Conservation (phyloP, 306 rosid species). For the Gillenia trifoliata region DNA sequence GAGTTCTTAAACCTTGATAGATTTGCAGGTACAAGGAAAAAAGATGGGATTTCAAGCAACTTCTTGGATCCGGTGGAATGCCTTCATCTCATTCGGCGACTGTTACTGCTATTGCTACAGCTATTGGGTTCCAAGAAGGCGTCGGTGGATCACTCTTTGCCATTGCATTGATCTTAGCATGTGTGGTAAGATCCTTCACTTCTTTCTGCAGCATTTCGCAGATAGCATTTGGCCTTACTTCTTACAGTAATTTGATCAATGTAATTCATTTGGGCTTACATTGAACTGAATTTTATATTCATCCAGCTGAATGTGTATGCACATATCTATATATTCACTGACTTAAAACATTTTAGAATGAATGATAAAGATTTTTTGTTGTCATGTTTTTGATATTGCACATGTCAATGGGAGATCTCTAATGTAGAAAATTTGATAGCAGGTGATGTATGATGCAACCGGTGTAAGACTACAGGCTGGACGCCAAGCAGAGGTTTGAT, state of each 20-base stretch:
- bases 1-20: constrained; percentile 35
- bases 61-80: constrained; percentile 97
- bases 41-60: constrained; percentile 85
- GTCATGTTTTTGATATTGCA: constrained; percentile 12
- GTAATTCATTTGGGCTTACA: neutral
- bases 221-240: neutral
- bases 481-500: constrained; percentile 96
- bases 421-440: constrained; percentile 38
- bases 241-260: neutral
- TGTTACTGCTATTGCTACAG: constrained; percentile 83
- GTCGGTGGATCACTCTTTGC: constrained; percentile 82
- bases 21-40: constrained; percentile 80
- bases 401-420: constrained; percentile 24
- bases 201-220: neutral
- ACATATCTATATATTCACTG: neutral
- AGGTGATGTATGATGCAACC: constrained; percentile 99
- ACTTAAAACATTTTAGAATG: neutral
- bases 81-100: constrained; percentile 98
- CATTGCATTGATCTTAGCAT: constrained; percentile 68
- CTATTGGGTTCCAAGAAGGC: constrained; percentile 90
- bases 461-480: constrained; percentile 99
- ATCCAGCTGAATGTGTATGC: neutral
- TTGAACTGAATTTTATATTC: neutral
- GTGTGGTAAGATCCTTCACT: constrained; percentile 52
- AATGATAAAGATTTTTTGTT: neutral